Evolutionary conservation across 208 protist species (phyloP).

Genomic region (Trypanosoma avium): DNA sequence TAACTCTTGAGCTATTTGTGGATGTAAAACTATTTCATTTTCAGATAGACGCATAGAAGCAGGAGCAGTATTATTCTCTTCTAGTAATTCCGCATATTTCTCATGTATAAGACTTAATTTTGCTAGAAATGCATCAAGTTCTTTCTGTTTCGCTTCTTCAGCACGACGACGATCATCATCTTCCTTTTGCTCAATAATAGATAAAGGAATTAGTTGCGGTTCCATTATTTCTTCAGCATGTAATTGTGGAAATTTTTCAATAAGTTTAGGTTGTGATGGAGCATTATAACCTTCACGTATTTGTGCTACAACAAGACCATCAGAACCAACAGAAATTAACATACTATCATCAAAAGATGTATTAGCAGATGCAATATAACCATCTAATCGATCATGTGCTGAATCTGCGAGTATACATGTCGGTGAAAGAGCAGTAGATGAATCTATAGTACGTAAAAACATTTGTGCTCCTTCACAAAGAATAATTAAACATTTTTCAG

Average conservation of each 20-base stretch:
- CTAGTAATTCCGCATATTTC: conserved; percentile 64
- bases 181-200: conserved; percentile 94
- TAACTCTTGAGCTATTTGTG: conserved; percentile 64
- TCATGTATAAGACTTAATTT: conserved; percentile 63
- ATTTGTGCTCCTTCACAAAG: conserved; percentile 40
- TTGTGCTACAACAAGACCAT: conserved; percentile 91
- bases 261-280: conserved; percentile 14
- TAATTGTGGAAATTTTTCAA: neutral
- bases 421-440: neutral
- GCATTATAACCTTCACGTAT: conserved; percentile 33
- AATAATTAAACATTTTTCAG: conserved; percentile 33
- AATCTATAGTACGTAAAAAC: conserved; percentile 30
- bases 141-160: conserved; percentile 60
- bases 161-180: conserved; percentile 79
- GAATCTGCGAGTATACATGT: conserved; percentile 34
- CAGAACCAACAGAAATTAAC: conserved; percentile 83
- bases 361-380: conserved; percentile 50
- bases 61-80: conserved; percentile 68
- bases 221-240: conserved; percentile 21
- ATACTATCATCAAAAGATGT: conserved; percentile 86
- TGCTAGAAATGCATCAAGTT: conserved; percentile 70
- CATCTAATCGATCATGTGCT: conserved; percentile 84
- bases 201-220: conserved; percentile 33
- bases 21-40: conserved; percentile 89
- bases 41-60: conserved; percentile 37